These are phyloP conservation scores for Nicotiana rustica DNA, from an alignment of 305 asterid species.

Conservation along the genomic window DNA sequence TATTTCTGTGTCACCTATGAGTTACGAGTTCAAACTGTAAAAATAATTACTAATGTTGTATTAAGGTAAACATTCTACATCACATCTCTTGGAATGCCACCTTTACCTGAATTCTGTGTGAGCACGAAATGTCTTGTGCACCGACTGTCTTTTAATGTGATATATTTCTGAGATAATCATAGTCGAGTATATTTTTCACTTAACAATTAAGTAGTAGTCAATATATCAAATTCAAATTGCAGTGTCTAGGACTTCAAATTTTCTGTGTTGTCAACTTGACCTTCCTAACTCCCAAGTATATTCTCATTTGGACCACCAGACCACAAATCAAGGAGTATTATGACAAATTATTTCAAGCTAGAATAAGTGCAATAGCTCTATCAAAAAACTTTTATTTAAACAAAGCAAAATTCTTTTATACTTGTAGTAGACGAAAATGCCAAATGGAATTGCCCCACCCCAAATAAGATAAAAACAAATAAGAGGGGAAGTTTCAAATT, in stretches of 20 bases:
- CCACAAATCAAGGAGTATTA: constrained; percentile 29
- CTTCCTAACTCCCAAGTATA: background rate
- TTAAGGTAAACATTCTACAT: too few relatives aligned
- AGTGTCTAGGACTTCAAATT: background rate
- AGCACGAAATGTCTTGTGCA: too few relatives aligned
- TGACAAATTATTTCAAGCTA: background rate
- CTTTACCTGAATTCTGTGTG: too few relatives aligned
- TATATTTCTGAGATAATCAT: too few relatives aligned
- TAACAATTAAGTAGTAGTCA: too few relatives aligned
- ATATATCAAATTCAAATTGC: background rate
- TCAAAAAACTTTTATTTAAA: background rate
- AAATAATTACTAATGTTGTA: too few relatives aligned
- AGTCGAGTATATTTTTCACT: too few relatives aligned
- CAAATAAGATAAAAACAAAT: background rate
- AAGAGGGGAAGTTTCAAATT: constrained; percentile 11
- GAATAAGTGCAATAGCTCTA: background rate
- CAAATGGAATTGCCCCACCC: background rate
- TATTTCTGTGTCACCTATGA: too few relatives aligned
- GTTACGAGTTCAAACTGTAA: too few relatives aligned
- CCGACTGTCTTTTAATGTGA: too few relatives aligned
- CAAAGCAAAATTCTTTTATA: background rate
- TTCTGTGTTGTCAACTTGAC: background rate
- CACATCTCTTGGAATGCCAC: fast-evolving
- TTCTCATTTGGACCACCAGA: constrained; percentile 26
- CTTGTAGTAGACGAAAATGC: background rate